These are phyloP conservation scores for Sclerotinia subarctica DNA, from an alignment of 2,329 filamentous ascomycete species.

Conservation along the genomic window DNA sequence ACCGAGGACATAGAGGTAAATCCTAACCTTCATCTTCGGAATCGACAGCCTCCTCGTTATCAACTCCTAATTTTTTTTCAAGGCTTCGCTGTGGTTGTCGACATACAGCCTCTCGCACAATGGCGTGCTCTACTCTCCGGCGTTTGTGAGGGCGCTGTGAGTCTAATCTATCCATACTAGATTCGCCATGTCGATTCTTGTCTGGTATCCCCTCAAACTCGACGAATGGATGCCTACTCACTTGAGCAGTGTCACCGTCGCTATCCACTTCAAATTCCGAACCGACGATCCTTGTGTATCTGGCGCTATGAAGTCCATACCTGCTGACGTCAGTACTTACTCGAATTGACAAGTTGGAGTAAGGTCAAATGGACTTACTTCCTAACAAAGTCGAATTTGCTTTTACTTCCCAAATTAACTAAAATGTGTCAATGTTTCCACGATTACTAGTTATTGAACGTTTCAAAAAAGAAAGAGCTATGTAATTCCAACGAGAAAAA, in stretches of 20 bases:
- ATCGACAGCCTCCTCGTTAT: neutral
- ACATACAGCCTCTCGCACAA: neutral
- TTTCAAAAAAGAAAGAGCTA: neutral
- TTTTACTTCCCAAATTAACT: slow-evolving; percentile 3
- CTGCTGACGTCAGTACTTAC: neutral
- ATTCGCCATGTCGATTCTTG: too few relatives aligned
- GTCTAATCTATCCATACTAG: neutral
- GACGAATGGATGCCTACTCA: neutral
- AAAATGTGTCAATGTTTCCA: neutral
- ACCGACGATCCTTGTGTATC: neutral
- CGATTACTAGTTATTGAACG: neutral
- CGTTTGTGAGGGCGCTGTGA: neutral
- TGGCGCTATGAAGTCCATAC: neutral
- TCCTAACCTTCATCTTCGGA: neutral
- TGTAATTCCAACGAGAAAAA: neutral
- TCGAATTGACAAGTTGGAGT: neutral
- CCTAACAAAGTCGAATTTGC: neutral
- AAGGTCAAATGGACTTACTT: slow-evolving; percentile 1
- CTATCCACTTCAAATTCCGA: neutral
- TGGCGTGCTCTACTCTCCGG: neutral
- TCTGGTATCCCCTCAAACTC: slow-evolving; percentile 11
- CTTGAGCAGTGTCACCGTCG: fast-evolving
- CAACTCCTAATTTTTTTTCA: neutral
- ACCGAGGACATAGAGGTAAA: slow-evolving; percentile 10
- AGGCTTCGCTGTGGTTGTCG: neutral